Base-by-base conservation (phyloP, 2,329 filamentous ascomycete genomes). In the Arthrobotrys entomopaga region DNA sequence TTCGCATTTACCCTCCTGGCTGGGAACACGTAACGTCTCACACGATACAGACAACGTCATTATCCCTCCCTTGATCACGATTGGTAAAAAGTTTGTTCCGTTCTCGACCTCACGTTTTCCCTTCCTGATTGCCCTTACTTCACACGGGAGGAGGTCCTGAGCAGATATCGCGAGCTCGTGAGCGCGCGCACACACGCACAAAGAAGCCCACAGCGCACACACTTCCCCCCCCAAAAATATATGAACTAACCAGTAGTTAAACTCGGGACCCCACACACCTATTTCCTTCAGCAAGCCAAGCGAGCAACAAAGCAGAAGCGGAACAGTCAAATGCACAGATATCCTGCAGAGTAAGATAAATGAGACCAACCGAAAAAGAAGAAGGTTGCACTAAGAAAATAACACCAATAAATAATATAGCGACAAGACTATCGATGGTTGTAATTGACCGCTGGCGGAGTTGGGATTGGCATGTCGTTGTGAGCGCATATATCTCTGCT, bases 251-350 rank as follows among this genome's bases (percentile, higher is more conserved):
- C 29, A 1, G 6, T 3, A 34, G 69, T 73, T 61, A 61, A 46
- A 54, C 66, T 66, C 69, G 69, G 69, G 61, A 66, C 69, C 69
- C 69, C 69, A 73, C 69, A 61, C 61, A 61, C 60, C 22, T 54
- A 26, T 22, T 53, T 43, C 38, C 61, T 65, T 50, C 61, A 65
- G 61, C 58, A 70, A 70, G 65, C 65, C 65, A 70, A 70, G 65
- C 65, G 65, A 70, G 65, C 66, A 73, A 61, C 69, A 57, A 65
- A 53, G 53, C 26, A 57, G n/a, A 58, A 46, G 29, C 19, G 61
- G 54, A 72, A 54, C 46, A 65, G 60, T 63, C 69, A 50, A 73
- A 66, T 34, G 69, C 69, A 73, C 40, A 22, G 50, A 50, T 54
- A 38, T 56, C 22, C 53, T 54, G 46, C 50, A 50, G 29, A 24